Evolutionary conservation across 441 rosid species (phyloP).

Genomic region (Croton laevigatus): DNA sequence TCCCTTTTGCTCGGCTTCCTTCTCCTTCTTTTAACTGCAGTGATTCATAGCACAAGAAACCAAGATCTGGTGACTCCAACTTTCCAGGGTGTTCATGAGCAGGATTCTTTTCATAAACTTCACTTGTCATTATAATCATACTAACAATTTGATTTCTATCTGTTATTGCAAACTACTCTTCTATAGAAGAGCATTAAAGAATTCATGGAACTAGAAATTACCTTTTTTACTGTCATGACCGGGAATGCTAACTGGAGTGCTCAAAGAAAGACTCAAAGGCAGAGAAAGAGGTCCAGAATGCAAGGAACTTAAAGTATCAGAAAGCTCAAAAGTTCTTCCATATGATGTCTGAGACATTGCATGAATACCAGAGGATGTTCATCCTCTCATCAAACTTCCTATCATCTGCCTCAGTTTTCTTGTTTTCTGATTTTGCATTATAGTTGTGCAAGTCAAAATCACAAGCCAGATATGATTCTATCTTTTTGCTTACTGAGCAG

Average conservation of each 20-base stretch:
- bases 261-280: constrained; percentile 4
- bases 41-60: constrained; percentile 10
- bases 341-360: background rate
- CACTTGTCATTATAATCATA: constrained; percentile 4
- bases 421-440: constrained; percentile 10
- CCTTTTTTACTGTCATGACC: background rate
- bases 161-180: background rate
- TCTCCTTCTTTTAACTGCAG: constrained; percentile 14
- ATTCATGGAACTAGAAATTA: background rate
- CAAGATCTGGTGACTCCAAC: background rate
- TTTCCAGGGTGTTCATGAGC: background rate
- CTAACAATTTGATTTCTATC: background rate
- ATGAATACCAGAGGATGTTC: background rate
- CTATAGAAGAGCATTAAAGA: background rate
- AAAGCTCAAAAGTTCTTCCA: constrained; percentile 7
- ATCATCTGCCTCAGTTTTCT: constrained; percentile 1
- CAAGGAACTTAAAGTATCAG: background rate
- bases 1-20: too few species aligned
- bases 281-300: background rate
- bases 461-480: constrained; percentile 47
- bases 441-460: constrained; percentile 6
- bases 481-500: constrained; percentile 73
- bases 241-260: background rate
- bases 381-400: constrained; percentile 5
- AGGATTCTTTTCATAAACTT: background rate